Evolutionary conservation across 2,329 filamentous ascomycete genomes (phyloP).

Genomic region (Magnaporthiopsis incrustans): DNA sequence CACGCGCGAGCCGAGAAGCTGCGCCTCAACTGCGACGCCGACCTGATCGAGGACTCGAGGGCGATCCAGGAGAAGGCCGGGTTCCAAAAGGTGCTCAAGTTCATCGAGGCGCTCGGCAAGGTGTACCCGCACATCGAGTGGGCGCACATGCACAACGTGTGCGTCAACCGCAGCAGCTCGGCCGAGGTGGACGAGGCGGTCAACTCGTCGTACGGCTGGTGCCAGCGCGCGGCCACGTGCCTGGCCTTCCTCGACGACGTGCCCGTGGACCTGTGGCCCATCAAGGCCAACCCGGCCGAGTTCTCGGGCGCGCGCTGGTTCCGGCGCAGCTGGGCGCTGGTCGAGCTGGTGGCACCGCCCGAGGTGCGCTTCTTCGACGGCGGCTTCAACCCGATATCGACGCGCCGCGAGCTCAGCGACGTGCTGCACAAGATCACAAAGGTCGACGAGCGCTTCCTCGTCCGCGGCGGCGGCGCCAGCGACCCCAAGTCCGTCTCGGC

Average conservation of each 20-base stretch:
- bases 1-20: not conserved
- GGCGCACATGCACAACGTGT: not conserved
- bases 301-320: not conserved
- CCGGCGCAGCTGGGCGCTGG: not conserved
- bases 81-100: not conserved
- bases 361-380: not conserved
- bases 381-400: not conserved
- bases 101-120: not conserved
- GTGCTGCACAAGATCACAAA: not conserved
- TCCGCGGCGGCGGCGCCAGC: not conserved
- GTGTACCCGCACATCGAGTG: not conserved
- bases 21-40: not conserved
- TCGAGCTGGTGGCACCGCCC: not conserved
- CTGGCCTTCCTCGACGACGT: slow-evolving; percentile 3
- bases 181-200: not conserved
- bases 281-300: not conserved
- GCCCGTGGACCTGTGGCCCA: not conserved
- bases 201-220: not conserved
- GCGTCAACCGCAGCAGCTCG: not conserved
- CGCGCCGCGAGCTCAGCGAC: not conserved
- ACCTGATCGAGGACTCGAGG: not conserved
- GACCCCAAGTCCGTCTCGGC: not conserved
- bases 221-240: not conserved
- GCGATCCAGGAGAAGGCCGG: not conserved
- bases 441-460: slow-evolving; percentile 1